Conservation (phyloP, 441 rosid genomes). For the Erysimum pusillum region DNA sequence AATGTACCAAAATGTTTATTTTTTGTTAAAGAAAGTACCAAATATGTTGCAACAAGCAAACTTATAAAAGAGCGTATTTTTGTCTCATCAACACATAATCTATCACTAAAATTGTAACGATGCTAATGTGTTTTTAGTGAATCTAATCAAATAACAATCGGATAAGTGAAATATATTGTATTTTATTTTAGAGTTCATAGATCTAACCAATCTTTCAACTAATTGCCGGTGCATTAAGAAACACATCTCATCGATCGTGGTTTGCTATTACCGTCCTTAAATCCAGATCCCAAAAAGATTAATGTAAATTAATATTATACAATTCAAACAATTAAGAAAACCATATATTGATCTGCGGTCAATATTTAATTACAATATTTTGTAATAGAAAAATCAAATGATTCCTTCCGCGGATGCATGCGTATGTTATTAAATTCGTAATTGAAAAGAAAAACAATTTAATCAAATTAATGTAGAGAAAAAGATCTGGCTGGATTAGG, state of each 20-base stretch:
- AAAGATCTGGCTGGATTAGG: constrained; percentile 46
- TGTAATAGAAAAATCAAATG: constrained; percentile 37
- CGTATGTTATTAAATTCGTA: constrained; percentile 40
- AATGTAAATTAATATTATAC: constrained; percentile 17
- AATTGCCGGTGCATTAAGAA: constrained; percentile 47
- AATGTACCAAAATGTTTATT: background rate
- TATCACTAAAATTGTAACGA: background rate
- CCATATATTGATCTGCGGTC: constrained; percentile 22
- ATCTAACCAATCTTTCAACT: constrained; percentile 43
- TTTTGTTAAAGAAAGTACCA: background rate
- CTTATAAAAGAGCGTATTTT: background rate
- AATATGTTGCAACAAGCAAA: background rate
- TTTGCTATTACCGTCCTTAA: constrained; percentile 35
- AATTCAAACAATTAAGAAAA: constrained; percentile 16
- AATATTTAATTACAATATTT: constrained; percentile 24
- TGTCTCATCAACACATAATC: background rate
- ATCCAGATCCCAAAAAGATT: constrained; percentile 49
- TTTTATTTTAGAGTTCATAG: constrained; percentile 34
- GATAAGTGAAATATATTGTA: constrained; percentile 13
- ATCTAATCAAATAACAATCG: constrained; percentile 3
- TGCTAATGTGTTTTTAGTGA: background rate
- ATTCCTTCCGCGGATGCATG: constrained; percentile 49
- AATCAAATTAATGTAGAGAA: constrained; percentile 27
- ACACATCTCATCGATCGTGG: constrained; percentile 40
- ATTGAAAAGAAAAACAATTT: background rate